phyloP scores from a whole-genome alignment of 2,329 filamentous ascomycete genomes.

The Trichothecium sympodiale region DNA sequence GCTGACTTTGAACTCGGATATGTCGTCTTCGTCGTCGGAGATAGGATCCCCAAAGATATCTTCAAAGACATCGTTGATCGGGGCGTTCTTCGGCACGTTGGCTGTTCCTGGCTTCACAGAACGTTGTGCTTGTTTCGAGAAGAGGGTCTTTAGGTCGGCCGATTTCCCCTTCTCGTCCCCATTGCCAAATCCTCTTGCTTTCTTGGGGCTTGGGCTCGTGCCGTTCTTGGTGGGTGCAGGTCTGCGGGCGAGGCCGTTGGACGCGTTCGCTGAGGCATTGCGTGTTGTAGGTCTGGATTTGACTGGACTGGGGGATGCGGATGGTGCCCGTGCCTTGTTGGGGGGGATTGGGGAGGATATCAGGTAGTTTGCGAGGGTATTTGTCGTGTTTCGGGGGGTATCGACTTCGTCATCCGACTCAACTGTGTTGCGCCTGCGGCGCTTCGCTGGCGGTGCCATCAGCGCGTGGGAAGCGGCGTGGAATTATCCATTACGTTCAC shows the following conservation, averaged over 20 bases:
- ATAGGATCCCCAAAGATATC: slow-evolving; percentile 46
- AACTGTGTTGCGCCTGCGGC: slow-evolving; percentile 46
- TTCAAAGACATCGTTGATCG: slow-evolving; percentile 24
- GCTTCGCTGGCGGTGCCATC: slow-evolving; percentile 49
- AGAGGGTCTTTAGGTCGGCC: slow-evolving; percentile 46
- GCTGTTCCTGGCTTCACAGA: slow-evolving; percentile 22
- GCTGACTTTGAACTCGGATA: slow-evolving; percentile 37
- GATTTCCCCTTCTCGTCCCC: slow-evolving; percentile 39
- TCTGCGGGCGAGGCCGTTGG: slow-evolving; percentile 13
- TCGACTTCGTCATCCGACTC: slow-evolving; percentile 35
- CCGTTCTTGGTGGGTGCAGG: slow-evolving; percentile 16
- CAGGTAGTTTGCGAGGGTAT: slow-evolving; percentile 42
- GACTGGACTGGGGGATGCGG: slow-evolving; percentile 29
- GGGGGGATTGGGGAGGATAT: slow-evolving; percentile 39
- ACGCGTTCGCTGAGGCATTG: slow-evolving; percentile 4
- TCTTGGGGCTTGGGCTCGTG: slow-evolving; percentile 25
- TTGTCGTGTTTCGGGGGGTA: slow-evolving; percentile 11
- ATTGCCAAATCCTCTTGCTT: slow-evolving; percentile 25
- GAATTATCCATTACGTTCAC: not conserved
- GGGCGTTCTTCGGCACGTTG: slow-evolving; percentile 15
- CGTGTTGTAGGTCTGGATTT: slow-evolving; percentile 17
- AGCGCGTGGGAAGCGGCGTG: slow-evolving; percentile 17
- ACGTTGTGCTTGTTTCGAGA: slow-evolving; percentile 49
- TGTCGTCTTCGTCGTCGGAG: slow-evolving; percentile 46
- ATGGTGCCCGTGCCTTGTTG: slow-evolving; percentile 17